phyloP scores from a whole-genome alignment of 2,329 filamentous ascomycete species.

The Trichoderma aggressivum region DNA sequence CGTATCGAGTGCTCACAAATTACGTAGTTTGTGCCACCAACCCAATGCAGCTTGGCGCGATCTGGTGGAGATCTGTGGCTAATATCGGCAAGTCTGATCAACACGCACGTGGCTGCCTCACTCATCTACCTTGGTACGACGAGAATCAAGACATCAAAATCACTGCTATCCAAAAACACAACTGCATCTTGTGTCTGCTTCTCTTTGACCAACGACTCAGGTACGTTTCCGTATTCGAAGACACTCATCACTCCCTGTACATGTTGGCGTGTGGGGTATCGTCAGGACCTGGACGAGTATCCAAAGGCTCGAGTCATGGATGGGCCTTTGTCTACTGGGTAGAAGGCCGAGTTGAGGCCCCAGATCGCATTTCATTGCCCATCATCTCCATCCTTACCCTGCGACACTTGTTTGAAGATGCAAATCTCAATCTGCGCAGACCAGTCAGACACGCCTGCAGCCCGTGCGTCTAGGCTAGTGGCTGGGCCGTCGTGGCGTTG shows the following conservation, averaged over 20 bases:
- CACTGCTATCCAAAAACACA: background rate
- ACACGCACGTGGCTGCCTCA: conserved; percentile 4
- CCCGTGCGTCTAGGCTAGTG: background rate
- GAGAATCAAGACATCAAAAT: background rate
- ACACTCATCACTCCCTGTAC: background rate
- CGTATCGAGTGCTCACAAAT: background rate
- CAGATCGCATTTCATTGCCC: background rate
- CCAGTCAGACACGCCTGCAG: background rate
- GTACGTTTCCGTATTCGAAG: background rate
- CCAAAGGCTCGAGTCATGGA: background rate
- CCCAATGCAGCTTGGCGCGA: conserved; percentile 13
- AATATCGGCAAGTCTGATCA: background rate
- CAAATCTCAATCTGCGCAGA: background rate
- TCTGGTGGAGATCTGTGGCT: conserved; percentile 15
- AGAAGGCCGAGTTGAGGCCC: background rate
- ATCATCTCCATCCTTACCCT: background rate
- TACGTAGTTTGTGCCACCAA: conserved; percentile 5
- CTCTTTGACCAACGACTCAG: background rate
- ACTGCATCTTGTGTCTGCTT: background rate
- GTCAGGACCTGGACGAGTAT: background rate
- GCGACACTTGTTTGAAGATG: background rate
- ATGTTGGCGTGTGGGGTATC: background rate
- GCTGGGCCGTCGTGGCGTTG: background rate
- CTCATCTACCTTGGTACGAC: background rate
- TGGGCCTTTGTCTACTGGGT: background rate